Conservation (phyloP, 495 filamentous ascomycete species). For the Cairneyella variabilis region DNA sequence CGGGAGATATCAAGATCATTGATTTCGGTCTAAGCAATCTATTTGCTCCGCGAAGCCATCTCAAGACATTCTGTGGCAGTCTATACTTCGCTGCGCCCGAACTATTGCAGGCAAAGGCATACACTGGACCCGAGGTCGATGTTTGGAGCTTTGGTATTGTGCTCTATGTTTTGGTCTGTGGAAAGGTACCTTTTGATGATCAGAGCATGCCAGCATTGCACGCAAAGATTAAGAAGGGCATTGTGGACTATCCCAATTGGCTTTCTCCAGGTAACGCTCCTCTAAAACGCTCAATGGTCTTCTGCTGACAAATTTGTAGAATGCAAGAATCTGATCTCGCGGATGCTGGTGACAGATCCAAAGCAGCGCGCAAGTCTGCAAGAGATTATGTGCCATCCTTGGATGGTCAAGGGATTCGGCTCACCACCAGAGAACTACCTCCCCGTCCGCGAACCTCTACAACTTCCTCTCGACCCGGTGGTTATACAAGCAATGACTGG, state of each 20-base stretch:
- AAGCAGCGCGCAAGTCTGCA: conserved; percentile 77
- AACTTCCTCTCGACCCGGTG: conserved; percentile 76
- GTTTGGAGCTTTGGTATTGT: conserved; percentile 99
- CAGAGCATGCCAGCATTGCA: conserved; percentile 99
- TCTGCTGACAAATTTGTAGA: conserved; percentile 38
- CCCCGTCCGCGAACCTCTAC: conserved; percentile 76
- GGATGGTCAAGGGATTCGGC: conserved; percentile 93
- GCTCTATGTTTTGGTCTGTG: conserved; percentile 96
- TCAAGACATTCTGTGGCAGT: conserved; percentile 98
- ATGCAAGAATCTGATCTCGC: conserved; percentile 87
- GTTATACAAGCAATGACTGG: conserved; percentile 93
- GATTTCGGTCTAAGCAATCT: conserved; percentile 98
- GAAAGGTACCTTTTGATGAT: conserved; percentile 98
- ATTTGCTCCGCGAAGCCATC: conserved; percentile 78
- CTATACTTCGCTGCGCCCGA: conserved; percentile 98
- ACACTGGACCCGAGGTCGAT: conserved; percentile 95
- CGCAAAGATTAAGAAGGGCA: conserved; percentile 97
- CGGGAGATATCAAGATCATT: conserved; percentile 99
- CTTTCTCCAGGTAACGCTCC: conserved; percentile 71
- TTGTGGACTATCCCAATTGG: conserved; percentile 93
- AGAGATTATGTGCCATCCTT: conserved; percentile 95
- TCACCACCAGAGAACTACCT: conserved; percentile 86
- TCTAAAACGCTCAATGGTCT: background rate
- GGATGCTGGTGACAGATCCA: conserved; percentile 97
- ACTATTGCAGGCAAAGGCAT: conserved; percentile 86